Base-by-base conservation (phyloP, 495 filamentous ascomycete genomes). In the Pyronema omphalodes region DNA sequence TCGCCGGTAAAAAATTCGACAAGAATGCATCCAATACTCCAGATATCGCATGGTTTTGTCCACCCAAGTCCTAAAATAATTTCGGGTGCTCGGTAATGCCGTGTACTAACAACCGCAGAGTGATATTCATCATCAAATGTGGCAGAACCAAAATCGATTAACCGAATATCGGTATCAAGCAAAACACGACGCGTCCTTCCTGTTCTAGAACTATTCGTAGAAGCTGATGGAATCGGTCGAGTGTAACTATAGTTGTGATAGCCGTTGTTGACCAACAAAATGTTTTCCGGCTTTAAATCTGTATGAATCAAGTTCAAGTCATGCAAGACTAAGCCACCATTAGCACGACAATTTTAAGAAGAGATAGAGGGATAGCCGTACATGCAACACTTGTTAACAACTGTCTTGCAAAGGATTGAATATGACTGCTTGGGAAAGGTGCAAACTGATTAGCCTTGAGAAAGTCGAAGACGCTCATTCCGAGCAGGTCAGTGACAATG, bases 1-100 rank as follows among this genome's bases (percentile, higher is more conserved):
- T 98, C 93, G 3, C 93, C 91, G 1, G 93, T 98, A 66, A 86
- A 98, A 68, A 96, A 98, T 60, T 98, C 91, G n/a, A 98, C 93
- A 41, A 98, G 70, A 57, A 98, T 98, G 61, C 91, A 98, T 6
- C 93, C 93, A 49, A 98, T 95, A 71, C 89, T 96, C 93, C 91
- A 98, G 44, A 98, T 88, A 62, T 98, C 91, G 63, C 93, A 96
- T 0, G 91, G 89, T 66, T 83, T 95, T 55, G 86, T 95, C 93
- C 91, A 98, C 12, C 93, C 93, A 3, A 96, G 73, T 9, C 93
- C 91, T 36, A 98, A 73, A 49, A 98, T 98, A 62, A 98, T 98
- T 64, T 98, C 93, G 0, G 91, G 93, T 0, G 91, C 91, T 47
- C 91, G 79, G 59, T 98, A 98, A 64, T 98, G 93, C 9, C 91